Evolutionary conservation across 2,329 filamentous ascomycete genomes (phyloP).

Genomic region (Emmonsiellopsis sp.): DNA sequence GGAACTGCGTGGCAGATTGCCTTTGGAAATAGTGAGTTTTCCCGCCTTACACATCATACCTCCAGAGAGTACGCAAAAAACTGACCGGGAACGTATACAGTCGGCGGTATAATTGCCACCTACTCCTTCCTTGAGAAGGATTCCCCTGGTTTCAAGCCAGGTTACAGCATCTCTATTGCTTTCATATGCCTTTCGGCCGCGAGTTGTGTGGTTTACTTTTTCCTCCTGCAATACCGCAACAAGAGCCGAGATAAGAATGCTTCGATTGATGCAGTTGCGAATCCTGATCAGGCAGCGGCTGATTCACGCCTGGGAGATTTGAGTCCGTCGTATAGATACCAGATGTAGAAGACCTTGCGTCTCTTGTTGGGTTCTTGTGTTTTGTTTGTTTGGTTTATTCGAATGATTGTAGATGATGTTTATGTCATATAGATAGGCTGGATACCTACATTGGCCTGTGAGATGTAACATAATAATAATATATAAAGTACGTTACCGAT

Average conservation of each 20-base stretch:
- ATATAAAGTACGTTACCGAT: too few species aligned
- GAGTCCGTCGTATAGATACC: constrained; percentile 33
- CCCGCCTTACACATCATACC: constrained; percentile 3
- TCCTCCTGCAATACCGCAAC: constrained; percentile 31
- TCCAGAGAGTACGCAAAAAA: neutral
- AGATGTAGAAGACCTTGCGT: constrained; percentile 10
- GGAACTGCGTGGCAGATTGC: constrained; percentile 69
- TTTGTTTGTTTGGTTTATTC: neutral
- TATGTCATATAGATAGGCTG: too few species aligned
- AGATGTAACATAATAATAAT: too few species aligned
- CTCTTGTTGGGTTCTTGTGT: neutral
- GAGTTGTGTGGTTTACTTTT: constrained; percentile 31
- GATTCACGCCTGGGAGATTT: constrained; percentile 29
- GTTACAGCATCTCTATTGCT: constrained; percentile 67
- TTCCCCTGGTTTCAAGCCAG: constrained; percentile 57
- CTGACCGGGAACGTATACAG: constrained; percentile 18
- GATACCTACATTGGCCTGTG: too few species aligned
- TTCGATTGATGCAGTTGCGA: constrained; percentile 11
- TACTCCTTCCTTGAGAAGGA: constrained; percentile 60
- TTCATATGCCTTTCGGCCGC: constrained; percentile 62
- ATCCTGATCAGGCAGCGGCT: constrained; percentile 10
- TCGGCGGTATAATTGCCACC: constrained; percentile 69
- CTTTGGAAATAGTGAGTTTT: constrained; percentile 53
- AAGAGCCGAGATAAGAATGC: constrained; percentile 25
- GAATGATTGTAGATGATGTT: too few species aligned